These are phyloP conservation scores for Asparagopsis taxiformis DNA, from an alignment of 31 red algal species.

Conservation along the genomic window DNA sequence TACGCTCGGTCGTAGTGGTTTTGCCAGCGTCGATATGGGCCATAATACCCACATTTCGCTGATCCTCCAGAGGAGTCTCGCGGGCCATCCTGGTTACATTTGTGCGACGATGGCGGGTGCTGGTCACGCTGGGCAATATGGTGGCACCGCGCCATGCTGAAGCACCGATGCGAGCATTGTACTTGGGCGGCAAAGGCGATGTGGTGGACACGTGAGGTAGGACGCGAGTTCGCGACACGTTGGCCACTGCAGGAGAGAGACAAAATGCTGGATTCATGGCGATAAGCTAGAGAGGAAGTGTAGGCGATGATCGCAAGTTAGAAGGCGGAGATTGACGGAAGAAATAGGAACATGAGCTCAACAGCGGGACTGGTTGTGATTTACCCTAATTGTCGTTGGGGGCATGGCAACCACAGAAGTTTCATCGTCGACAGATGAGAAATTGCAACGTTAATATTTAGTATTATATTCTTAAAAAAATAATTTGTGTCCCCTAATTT, in stretches of 20 bases:
- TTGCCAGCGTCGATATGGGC: constrained; percentile 99
- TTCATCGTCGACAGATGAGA: no score
- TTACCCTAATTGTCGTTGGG: no score
- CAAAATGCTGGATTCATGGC: constrained; percentile 35
- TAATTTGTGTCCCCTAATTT: no score
- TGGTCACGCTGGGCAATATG: background rate
- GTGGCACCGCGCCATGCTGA: constrained; percentile 22
- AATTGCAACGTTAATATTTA: no score
- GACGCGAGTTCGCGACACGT: constrained; percentile 16
- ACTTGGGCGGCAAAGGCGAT: background rate
- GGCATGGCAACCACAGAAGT: no score
- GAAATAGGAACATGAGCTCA: no score
- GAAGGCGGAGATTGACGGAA: no score
- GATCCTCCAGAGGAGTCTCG: constrained; percentile 57
- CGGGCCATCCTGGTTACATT: constrained; percentile 4
- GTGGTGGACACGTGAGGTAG: constrained; percentile 14
- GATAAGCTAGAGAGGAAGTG: no score
- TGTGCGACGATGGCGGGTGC: background rate
- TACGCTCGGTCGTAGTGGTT: constrained; percentile 99
- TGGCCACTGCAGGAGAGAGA: constrained; percentile 9
- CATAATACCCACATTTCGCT: constrained; percentile 97
- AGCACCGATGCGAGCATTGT: constrained; percentile 1
- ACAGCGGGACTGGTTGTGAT: no score
- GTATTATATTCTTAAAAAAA: no score
- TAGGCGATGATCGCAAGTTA: no score